Percentiles rank a stretch among this genome's conserved stretches.
Conservation (phyloP, 805 yeast species). For the Metschnikowia reukaufii region DNA sequence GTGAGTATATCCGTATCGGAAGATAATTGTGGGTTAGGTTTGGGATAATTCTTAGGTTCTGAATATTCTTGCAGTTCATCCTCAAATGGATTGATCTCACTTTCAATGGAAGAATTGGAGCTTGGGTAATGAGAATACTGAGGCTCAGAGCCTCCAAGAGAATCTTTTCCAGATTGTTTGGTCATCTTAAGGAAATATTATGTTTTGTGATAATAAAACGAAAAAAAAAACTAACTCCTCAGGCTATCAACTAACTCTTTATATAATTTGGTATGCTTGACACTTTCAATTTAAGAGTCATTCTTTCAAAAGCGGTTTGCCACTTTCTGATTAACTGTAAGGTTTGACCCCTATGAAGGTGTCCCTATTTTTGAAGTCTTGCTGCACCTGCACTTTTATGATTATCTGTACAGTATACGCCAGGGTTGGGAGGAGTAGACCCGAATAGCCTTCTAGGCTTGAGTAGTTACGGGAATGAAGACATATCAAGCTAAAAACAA, state of each 20-base stretch:
- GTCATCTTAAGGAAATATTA: neutral
- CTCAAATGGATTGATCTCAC: neutral
- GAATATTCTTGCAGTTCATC: neutral
- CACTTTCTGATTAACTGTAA: neutral
- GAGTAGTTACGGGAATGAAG: no score
- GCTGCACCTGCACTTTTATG: neutral
- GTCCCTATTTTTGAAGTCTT: neutral
- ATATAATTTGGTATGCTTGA: no score
- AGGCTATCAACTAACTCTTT: neutral
- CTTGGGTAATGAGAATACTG: neutral
- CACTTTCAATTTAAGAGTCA: no score
- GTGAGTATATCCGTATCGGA: neutral
- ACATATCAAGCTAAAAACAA: no score
- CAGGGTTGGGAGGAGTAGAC: no score
- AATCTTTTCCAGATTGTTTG: no score
- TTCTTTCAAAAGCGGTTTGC: neutral
- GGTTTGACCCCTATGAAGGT: neutral
- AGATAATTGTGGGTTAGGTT: neutral
- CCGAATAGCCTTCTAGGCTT: no score
- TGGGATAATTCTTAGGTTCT: neutral
- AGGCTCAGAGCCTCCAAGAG: neutral
- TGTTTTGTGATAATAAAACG: neutral
- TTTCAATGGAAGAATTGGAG: neutral
- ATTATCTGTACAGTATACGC: no score
- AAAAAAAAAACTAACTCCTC: no score